phyloP scores from a whole-genome alignment of 306 rosid species.

The Hippophae rhamnoides region DNA sequence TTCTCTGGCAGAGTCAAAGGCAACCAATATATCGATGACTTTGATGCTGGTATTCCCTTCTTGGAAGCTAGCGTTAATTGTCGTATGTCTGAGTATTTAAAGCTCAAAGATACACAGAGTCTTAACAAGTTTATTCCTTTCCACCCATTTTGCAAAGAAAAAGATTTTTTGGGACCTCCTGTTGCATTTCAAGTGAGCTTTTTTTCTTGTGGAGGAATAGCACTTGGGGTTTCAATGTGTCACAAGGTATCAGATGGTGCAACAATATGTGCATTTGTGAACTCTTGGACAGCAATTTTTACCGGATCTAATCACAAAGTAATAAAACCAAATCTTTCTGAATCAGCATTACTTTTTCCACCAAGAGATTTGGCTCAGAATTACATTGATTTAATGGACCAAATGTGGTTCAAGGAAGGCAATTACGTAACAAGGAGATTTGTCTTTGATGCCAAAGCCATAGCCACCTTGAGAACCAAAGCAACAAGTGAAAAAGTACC shows the following conservation, averaged over 20 bases:
- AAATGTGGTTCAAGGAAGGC: slow-evolving; percentile 21
- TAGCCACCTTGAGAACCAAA: slow-evolving; percentile 13
- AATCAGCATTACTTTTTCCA: slow-evolving; percentile 24
- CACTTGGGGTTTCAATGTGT: slow-evolving; percentile 30
- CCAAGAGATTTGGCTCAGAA: slow-evolving; percentile 25
- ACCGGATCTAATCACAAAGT: slow-evolving; percentile 13
- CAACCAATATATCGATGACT: slow-evolving; percentile 26
- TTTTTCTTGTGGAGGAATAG: slow-evolving; percentile 46
- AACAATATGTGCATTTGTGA: slow-evolving; percentile 20
- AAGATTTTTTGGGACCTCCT: slow-evolving; percentile 17
- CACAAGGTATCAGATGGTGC: slow-evolving; percentile 39
- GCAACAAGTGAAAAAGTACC: slow-evolving; percentile 17
- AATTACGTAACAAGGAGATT: slow-evolving; percentile 32
- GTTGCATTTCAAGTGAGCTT: slow-evolving; percentile 34
- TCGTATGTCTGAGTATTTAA: slow-evolving; percentile 29
- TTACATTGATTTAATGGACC: slow-evolving; percentile 2
- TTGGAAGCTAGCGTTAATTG: slow-evolving; percentile 36
- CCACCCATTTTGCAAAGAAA: slow-evolving; percentile 21
- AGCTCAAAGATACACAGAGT: slow-evolving; percentile 21
- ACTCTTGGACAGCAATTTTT: slow-evolving; percentile 31
- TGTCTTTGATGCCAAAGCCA: slow-evolving; percentile 22
- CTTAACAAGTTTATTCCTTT: slow-evolving; percentile 30
- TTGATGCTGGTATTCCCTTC: slow-evolving; percentile 37
- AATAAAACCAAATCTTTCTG: slow-evolving; percentile 20
- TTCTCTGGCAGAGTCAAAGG: slow-evolving; percentile 31